Evolutionary conservation across 1,284 basidiomycete species (phyloP).

Genomic region (Pyrrhoderma noxium): DNA sequence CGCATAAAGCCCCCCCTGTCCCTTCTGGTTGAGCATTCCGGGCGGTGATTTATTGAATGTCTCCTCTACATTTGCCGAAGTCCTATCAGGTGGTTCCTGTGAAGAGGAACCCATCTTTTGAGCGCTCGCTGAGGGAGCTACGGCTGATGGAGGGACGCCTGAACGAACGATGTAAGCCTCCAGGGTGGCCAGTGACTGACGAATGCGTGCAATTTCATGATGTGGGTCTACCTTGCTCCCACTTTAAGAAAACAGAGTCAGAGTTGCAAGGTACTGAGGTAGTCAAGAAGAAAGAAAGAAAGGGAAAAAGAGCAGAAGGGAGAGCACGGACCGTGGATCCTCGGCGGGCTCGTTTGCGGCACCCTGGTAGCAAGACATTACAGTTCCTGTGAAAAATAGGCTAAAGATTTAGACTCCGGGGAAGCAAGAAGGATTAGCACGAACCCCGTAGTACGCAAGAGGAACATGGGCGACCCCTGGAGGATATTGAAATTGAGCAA

Average conservation of each 20-base stretch:
- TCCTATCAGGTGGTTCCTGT: conserved; percentile 22
- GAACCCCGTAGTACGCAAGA: conserved; percentile 72
- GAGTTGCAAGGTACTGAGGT: conserved; percentile 22
- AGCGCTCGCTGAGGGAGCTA: conserved; percentile 13
- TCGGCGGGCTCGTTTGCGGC: conserved; percentile 41
- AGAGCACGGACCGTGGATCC: conserved; percentile 30
- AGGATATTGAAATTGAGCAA: neutral
- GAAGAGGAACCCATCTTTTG: conserved; percentile 10
- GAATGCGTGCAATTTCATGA: conserved; percentile 62
- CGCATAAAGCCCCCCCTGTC: conserved; percentile 60
- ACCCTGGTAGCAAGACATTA: conserved; percentile 70
- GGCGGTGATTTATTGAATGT: conserved; percentile 48
- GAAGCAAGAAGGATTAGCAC: conserved; percentile 9
- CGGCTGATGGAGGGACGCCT: conserved; percentile 6
- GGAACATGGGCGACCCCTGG: conserved; percentile 73
- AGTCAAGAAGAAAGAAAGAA: neutral
- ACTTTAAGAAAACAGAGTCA: conserved; percentile 26
- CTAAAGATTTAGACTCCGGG: neutral
- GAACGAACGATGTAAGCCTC: conserved; percentile 54
- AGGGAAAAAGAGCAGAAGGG: neutral
- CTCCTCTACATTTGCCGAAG: conserved; percentile 19
- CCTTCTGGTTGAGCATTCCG: conserved; percentile 58
- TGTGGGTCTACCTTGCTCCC: conserved; percentile 54
- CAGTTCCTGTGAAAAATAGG: conserved; percentile 43
- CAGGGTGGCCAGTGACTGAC: conserved; percentile 64